These are phyloP conservation scores for Solanum dulcamara DNA, from an alignment of 257 asterid genomes.

Conservation along the genomic window DNA sequence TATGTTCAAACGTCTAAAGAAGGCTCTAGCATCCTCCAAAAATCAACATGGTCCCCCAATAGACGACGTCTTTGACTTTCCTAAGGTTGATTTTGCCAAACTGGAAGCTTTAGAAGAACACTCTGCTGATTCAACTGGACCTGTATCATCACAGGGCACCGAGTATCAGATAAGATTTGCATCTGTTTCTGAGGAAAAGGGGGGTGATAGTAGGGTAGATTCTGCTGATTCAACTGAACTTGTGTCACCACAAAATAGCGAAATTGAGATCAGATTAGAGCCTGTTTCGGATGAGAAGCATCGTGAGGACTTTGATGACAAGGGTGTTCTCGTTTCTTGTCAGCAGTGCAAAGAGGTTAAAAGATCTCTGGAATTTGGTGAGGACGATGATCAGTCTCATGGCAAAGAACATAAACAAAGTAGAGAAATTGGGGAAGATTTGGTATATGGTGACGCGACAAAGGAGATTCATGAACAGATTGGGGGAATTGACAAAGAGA, in stretches of 20 bases:
- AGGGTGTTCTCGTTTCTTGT: not conserved
- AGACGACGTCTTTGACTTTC: conserved; percentile 8
- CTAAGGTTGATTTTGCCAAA: conserved; percentile 21
- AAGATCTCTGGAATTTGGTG: not conserved
- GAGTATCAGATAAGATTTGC: conserved; percentile 11
- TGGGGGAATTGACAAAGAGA: not conserved
- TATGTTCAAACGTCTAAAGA: conserved; percentile 70
- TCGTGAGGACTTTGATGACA: not conserved
- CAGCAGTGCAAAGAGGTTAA: not conserved
- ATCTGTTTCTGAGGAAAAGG: conserved; percentile 5
- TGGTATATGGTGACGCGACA: conserved; percentile 31
- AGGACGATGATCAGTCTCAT: not conserved
- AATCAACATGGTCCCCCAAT: conserved; percentile 4
- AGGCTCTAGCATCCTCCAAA: conserved; percentile 11
- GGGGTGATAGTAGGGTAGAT: not conserved
- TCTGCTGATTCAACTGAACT: conserved; percentile 25
- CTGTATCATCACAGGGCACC: conserved; percentile 13
- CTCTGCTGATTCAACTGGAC: conserved; percentile 24
- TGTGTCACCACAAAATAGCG: conserved; percentile 13
- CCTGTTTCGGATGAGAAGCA: not conserved
- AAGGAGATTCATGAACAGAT: conserved; percentile 2
- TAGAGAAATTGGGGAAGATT: not conserved
- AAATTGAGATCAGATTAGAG: conserved; percentile 10
- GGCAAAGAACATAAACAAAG: not conserved
- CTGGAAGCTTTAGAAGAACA: conserved; percentile 15